Percentiles rank a stretch among this genome's conserved stretches.
phyloP scores from a whole-genome alignment of 2,329 filamentous ascomycete genomes.

The Claviceps purpurea region DNA sequence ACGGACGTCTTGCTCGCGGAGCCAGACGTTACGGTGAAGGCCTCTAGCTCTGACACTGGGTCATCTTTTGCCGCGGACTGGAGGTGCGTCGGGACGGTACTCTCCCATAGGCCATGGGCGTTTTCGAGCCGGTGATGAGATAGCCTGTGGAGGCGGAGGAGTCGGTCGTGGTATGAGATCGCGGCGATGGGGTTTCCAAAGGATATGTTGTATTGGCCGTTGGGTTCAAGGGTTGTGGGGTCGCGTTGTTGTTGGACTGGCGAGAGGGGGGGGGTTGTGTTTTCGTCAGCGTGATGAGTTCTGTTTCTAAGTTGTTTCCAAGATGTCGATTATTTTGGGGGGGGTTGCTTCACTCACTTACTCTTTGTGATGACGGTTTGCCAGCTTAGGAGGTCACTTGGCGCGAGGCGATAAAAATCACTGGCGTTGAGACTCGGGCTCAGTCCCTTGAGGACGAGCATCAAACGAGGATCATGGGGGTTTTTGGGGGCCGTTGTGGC shows the following conservation, averaged over 20 bases:
- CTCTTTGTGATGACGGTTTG: conserved; percentile 46
- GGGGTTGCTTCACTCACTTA: conserved; percentile 10
- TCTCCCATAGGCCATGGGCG: conserved; percentile 17
- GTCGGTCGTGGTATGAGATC: conserved; percentile 37
- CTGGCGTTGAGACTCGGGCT: conserved; percentile 46
- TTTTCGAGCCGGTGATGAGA: conserved; percentile 17
- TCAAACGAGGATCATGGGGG: conserved; percentile 10
- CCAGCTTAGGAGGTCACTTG: conserved; percentile 56
- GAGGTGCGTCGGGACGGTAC: conserved; percentile 15
- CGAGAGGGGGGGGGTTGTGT: neutral
- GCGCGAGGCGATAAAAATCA: conserved; percentile 58
- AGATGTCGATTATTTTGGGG: neutral
- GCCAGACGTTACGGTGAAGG: conserved; percentile 18
- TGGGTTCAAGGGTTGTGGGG: conserved; percentile 45
- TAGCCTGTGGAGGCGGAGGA: conserved; percentile 21
- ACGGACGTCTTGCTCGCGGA: conserved; percentile 7
- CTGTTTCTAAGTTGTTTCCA: neutral
- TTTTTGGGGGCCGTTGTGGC: neutral
- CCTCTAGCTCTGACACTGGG: conserved; percentile 13
- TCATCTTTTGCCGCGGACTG: conserved; percentile 5
- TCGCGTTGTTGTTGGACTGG: conserved; percentile 52
- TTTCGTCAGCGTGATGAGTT: neutral
- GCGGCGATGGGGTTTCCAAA: conserved; percentile 45
- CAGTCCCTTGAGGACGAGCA: conserved; percentile 45
- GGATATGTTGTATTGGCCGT: conserved; percentile 54